These are phyloP conservation scores for Tetrastigma voinierianum DNA, from an alignment of 164 flowering plant genomes.

Conservation along the genomic window DNA sequence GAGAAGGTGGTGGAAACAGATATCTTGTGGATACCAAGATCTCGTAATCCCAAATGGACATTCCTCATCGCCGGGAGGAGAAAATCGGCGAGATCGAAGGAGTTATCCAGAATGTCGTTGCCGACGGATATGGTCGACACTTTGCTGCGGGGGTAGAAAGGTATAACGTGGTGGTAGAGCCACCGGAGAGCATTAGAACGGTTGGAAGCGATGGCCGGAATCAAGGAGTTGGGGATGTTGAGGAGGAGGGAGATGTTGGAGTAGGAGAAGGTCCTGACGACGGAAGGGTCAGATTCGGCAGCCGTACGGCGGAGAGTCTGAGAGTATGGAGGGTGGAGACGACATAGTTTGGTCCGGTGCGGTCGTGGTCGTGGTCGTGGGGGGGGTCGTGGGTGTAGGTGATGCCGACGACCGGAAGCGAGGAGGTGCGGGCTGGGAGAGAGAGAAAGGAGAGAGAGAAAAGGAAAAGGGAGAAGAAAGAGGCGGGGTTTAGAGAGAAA, in stretches of 20 bases:
- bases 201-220: conserved; percentile 63
- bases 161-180: conserved; percentile 64
- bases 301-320: conserved; percentile 38
- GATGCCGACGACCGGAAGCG: conserved; percentile 30
- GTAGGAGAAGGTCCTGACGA: conserved; percentile 63
- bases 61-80: conserved; percentile 65
- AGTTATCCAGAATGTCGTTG: conserved; percentile 26
- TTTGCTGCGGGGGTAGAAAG: conserved; percentile 65
- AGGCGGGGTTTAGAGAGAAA: not conserved
- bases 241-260: conserved; percentile 65
- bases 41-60: conserved; percentile 40
- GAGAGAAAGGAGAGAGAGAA: conserved; percentile 9
- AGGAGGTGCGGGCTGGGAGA: conserved; percentile 1
- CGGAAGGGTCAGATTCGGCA: conserved; percentile 46
- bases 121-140: conserved; percentile 75
- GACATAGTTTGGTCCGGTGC: conserved; percentile 24
- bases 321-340: conserved; percentile 29
- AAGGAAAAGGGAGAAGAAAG: conserved; percentile 9
- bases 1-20: conserved; percentile 75
- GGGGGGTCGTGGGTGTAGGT: conserved; percentile 23
- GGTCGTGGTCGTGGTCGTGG: conserved; percentile 11
- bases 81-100: conserved; percentile 27
- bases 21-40: conserved; percentile 57
- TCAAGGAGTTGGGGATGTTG: conserved; percentile 57
- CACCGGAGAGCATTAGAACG: conserved; percentile 56